These are phyloP conservation scores for Populus hybrid DNA, from an alignment of 441 rosid genomes.

Conservation along the genomic window DNA sequence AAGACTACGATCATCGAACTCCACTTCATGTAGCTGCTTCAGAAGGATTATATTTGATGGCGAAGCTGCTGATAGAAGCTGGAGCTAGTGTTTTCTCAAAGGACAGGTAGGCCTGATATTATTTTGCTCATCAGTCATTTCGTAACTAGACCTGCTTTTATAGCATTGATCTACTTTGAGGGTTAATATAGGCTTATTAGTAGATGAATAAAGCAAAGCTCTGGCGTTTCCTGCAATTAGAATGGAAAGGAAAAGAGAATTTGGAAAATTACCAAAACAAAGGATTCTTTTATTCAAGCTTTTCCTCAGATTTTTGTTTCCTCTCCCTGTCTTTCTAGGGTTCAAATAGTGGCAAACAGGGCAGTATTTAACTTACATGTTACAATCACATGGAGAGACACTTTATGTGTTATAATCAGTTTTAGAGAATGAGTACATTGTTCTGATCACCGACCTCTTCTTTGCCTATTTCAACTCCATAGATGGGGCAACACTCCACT, in stretches of 20 bases:
- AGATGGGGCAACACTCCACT: slow-evolving; percentile 92
- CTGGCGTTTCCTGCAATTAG: background rate
- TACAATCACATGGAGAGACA: background rate
- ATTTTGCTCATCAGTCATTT: background rate
- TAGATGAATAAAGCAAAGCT: background rate
- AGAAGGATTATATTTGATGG: slow-evolving; percentile 71
- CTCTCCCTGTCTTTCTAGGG: background rate
- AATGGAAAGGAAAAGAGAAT: background rate
- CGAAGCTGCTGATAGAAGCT: slow-evolving; percentile 68
- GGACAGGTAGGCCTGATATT: slow-evolving; percentile 61
- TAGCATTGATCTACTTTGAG: background rate
- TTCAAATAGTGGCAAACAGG: background rate
- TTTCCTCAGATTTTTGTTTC: background rate
- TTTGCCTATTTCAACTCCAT: slow-evolving; percentile 11
- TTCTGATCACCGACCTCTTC: background rate
- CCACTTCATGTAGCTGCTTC: slow-evolving; percentile 94
- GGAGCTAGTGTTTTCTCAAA: slow-evolving; percentile 75
- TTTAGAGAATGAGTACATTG: background rate
- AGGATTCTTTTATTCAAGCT: background rate
- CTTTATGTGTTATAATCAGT: background rate
- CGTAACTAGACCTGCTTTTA: background rate
- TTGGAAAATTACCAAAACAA: background rate
- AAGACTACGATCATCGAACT: slow-evolving; percentile 80
- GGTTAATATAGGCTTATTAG: background rate
- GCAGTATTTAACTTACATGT: background rate